phyloP scores from a whole-genome alignment of 2,329 filamentous ascomycete species.

The Pseudocercospora macadamiae region DNA sequence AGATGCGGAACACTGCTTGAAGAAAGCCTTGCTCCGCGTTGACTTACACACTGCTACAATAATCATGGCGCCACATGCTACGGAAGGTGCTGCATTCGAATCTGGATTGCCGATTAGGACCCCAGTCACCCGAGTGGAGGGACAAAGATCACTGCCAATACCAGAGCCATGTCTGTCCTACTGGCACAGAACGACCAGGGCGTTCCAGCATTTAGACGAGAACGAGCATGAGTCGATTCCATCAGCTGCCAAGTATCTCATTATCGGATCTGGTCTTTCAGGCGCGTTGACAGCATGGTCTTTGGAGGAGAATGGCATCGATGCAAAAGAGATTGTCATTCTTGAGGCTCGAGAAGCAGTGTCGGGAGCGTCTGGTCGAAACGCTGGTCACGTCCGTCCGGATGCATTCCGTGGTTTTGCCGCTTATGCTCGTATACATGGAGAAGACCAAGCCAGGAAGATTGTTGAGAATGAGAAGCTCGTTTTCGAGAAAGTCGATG shows the following conservation, averaged over 20 bases:
- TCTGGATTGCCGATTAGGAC: neutral
- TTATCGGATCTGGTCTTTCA: conserved; percentile 50
- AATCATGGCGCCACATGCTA: conserved; percentile 27
- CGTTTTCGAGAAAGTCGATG: conserved; percentile 45
- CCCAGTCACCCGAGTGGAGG: neutral
- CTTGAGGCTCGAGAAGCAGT: conserved; percentile 51
- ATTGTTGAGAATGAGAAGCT: conserved; percentile 51
- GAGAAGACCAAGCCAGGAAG: conserved; percentile 49
- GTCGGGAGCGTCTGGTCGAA: conserved; percentile 49
- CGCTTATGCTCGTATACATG: conserved; percentile 48
- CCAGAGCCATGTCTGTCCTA: conserved; percentile 42
- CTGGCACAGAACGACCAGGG: conserved; percentile 52
- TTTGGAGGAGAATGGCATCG: conserved; percentile 41
- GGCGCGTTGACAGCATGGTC: conserved; percentile 47
- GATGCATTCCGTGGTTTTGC: conserved; percentile 55
- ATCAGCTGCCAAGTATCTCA: conserved; percentile 38
- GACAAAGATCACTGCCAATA: conserved; percentile 25
- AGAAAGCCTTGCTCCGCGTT: neutral
- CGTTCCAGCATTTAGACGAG: conserved; percentile 46
- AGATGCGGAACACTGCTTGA: neutral
- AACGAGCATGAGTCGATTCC: conserved; percentile 41
- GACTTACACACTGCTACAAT: neutral
- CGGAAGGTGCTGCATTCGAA: neutral
- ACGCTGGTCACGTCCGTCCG: conserved; percentile 51
- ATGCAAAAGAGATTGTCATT: conserved; percentile 42